phyloP scores from a whole-genome alignment of 139 green algal genomes.

The Volvox reticuliferus region DNA sequence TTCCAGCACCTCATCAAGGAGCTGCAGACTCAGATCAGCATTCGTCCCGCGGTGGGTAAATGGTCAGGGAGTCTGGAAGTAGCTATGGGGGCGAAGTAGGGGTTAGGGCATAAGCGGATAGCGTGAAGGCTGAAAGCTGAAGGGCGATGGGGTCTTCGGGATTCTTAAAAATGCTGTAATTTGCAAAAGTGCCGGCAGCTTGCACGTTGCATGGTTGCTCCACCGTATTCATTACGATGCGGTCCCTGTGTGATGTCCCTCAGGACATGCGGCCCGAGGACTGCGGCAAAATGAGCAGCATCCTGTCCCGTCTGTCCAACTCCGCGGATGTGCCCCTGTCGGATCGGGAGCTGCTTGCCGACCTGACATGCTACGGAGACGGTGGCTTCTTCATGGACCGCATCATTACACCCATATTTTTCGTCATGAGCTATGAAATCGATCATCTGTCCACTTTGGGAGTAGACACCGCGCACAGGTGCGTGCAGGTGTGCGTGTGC shows the following conservation, averaged over 20 bases:
- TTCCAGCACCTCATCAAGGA: conserved; percentile 29
- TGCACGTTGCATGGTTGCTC: too few species aligned
- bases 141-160: too few species aligned
- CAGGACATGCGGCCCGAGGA: conserved; percentile 50
- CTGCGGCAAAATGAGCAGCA: conserved; percentile 37
- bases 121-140: not conserved
- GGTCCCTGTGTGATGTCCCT: not conserved
- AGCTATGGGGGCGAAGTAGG: not conserved
- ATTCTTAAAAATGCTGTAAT: too few species aligned
- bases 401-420: conserved; percentile 55
- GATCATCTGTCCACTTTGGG: conserved; percentile 39
- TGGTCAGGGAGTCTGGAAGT: not conserved
- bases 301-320: conserved; percentile 24
- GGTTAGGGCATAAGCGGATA: not conserved
- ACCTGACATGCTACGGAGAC: conserved; percentile 69
- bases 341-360: conserved; percentile 59
- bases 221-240: too few species aligned
- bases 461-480: conserved; percentile 43
- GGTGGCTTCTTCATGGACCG: conserved; percentile 44
- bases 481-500: too few species aligned
- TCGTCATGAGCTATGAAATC: conserved; percentile 52
- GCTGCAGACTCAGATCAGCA: conserved; percentile 25
- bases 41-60: conserved; percentile 14
- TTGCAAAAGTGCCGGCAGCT: too few species aligned
- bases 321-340: not conserved